Percentiles rank a stretch among this genome's conserved stretches.
Conservation (phyloP, 345 rosid genomes). For the Turritis glabra region DNA sequence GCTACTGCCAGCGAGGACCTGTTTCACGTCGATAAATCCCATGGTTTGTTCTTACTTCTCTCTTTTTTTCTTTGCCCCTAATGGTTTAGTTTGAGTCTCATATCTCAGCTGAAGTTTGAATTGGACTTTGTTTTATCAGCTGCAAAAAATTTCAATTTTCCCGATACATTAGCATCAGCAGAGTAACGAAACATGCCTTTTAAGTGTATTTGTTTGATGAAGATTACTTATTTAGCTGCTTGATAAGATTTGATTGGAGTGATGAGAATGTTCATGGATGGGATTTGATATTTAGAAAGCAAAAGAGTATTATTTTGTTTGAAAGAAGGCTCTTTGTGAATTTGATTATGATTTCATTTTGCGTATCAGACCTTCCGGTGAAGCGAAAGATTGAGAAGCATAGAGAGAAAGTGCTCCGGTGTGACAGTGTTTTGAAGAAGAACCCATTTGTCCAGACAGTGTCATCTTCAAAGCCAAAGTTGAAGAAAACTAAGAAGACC, state of each 20-base stretch:
- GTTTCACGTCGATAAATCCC: conserved; percentile 71
- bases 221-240: background rate
- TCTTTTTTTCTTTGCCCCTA: background rate
- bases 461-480: conserved; percentile 62
- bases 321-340: background rate
- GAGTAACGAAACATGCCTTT: background rate
- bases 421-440: conserved; percentile 66
- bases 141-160: background rate
- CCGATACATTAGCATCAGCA: background rate
- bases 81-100: background rate
- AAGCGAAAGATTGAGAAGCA: conserved; percentile 81
- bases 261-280: background rate
- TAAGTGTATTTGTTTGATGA: background rate
- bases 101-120: too few relatives aligned
- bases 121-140: conserved; percentile 11
- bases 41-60: conserved; percentile 42
- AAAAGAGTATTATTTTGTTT: background rate
- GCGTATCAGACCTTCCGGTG: conserved; percentile 63
- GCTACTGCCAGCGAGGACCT: conserved; percentile 64
- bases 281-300: background rate
- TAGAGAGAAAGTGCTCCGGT: conserved; percentile 65
- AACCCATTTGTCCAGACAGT: conserved; percentile 75
- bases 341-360: background rate
- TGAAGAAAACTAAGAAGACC: conserved; percentile 41
- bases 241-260: background rate